Evolutionary conservation across 805 yeast species (phyloP), one percentile per base, ranked within the genome.

Genomic region (Saturnispora galanensis): DNA sequence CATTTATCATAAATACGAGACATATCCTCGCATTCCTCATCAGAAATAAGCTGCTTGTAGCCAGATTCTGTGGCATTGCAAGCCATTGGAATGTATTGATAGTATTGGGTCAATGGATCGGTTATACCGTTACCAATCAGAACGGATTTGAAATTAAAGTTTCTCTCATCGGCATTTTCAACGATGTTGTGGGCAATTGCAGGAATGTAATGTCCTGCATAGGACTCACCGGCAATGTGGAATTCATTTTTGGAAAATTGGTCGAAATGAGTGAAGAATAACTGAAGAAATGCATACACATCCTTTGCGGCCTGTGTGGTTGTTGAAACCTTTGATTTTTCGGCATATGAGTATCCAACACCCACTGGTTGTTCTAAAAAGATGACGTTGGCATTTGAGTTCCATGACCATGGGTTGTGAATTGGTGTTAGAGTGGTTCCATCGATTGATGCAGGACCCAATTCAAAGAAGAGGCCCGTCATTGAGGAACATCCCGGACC

Each of bases 121-220:
- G 95, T 84, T 54, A 87, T 75, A 45, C 96, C 96, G 61, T 88
- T 88, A 57, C 96, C 96, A 58, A 88, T 86, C 66, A 88, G 62
- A 10, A 87, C 81, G 3, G 95, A 84, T 5, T 81, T 69, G 56
- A 86, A 71, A 55, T 83, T 73, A 65, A 81, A 81, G 55, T 64
- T 59, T 52, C 78, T 67, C 9, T 38, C 34, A 17, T 56, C 60
- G 18, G 74, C 69, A 56, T 84, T 86, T 34, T 75, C 68, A 55
- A 85, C 66, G 54, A 88, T 86, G 63, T 86, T 95, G 47, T 76
- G 62, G 7, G 95, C 95, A 64, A 88, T 84, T 9, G 75, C 84
- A 16, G 98, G 98, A 52, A 89, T 84, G 66, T 90, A 89, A 59
- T 87, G 94, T 41, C 97, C 96, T 15, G 90, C 96, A 58, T 89